phyloP scores from a whole-genome alignment of 2,329 filamentous ascomycete genomes.

The Fusarium buxicola region DNA sequence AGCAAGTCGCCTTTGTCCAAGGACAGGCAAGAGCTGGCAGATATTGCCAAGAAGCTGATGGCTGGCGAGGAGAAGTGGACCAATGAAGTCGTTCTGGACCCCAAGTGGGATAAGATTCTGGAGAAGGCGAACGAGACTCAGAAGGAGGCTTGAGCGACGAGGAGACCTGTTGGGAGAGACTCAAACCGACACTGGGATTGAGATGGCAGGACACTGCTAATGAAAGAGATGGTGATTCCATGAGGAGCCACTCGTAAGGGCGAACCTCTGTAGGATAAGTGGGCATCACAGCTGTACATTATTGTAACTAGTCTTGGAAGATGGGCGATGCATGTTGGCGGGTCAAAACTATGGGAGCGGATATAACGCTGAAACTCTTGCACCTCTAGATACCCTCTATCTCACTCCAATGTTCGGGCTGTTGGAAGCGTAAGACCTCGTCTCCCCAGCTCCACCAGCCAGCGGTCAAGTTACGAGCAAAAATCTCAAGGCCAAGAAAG shows the following conservation, averaged over 20 bases:
- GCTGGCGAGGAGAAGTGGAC: constrained; percentile 71
- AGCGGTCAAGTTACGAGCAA: constrained; percentile 77
- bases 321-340: constrained; percentile 37
- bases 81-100: constrained; percentile 58
- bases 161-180: constrained; percentile 10
- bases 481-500: constrained; percentile 77
- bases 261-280: constrained; percentile 46
- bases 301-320: constrained; percentile 45
- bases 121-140: constrained; percentile 43
- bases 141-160: constrained; percentile 30
- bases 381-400: constrained; percentile 22
- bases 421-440: constrained; percentile 77
- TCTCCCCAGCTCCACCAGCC: constrained; percentile 86
- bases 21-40: constrained; percentile 64
- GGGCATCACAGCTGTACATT: constrained; percentile 49
- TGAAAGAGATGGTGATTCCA: constrained; percentile 36
- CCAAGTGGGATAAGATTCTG: constrained; percentile 57
- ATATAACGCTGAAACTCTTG: constrained; percentile 41
- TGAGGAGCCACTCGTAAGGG: constrained; percentile 19
- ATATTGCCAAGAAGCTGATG: constrained; percentile 72
- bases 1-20: constrained; percentile 57
- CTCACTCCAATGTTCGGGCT: constrained; percentile 61
- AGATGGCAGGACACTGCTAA: constrained; percentile 34
- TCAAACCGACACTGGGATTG: constrained; percentile 14
- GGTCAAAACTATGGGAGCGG: constrained; percentile 39